Evolutionary conservation across 805 yeast genomes (phyloP).

Genomic region (Metschnikowia lunata): DNA sequence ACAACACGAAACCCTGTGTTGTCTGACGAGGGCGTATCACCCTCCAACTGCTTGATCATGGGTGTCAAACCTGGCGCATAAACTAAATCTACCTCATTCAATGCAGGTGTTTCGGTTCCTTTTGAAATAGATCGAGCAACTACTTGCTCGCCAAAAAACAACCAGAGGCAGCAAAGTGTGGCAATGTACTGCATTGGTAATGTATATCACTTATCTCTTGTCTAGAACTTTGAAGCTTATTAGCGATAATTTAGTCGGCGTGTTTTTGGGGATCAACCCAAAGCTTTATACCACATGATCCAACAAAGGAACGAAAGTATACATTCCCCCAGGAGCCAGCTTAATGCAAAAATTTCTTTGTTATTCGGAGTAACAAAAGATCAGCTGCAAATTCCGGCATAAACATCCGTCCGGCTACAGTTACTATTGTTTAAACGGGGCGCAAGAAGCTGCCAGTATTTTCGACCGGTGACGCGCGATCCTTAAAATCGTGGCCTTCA

Average conservation of each 20-base stretch:
- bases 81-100: neutral
- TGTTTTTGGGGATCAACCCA: no score
- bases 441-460: no score
- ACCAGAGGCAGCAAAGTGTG: neutral
- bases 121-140: neutral
- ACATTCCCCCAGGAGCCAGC: neutral
- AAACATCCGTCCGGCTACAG: no score
- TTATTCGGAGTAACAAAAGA: neutral
- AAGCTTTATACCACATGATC: no score
- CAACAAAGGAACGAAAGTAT: no score
- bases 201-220: neutral
- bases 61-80: neutral
- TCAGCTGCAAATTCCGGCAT: conserved; percentile 7
- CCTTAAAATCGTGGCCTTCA: no score
- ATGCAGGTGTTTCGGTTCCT: neutral
- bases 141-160: neutral
- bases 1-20: neutral
- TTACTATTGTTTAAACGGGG: no score
- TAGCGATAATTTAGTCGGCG: no score
- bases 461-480: no score
- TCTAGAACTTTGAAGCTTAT: no score
- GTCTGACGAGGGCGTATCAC: neutral
- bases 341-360: neutral
- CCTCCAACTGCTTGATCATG: neutral
- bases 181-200: neutral